These are phyloP conservation scores for Pichia eremophila DNA, from an alignment of 805 yeast genomes.

Conservation along the genomic window DNA sequence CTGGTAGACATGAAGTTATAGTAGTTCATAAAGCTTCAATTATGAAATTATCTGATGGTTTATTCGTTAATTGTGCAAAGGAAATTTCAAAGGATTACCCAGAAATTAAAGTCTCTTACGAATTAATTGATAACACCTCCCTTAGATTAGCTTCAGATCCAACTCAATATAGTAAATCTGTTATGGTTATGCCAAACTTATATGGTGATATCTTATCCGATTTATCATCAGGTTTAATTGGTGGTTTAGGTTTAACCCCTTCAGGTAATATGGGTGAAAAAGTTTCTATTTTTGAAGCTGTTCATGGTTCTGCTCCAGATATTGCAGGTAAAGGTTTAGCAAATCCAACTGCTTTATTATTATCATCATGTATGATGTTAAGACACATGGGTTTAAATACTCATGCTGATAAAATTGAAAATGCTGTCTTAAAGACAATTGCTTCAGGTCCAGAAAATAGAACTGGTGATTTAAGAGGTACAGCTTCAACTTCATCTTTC, in stretches of 20 bases:
- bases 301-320: conserved; percentile 99
- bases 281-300: conserved; percentile 97
- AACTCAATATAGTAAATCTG: conserved; percentile 73
- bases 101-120: conserved; percentile 71
- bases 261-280: conserved; percentile 99
- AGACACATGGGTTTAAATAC: conserved; percentile 89
- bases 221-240: conserved; percentile 93
- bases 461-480: conserved; percentile 93
- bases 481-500: conserved; percentile 81
- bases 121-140: conserved; percentile 92
- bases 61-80: conserved; percentile 85
- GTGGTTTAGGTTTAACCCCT: conserved; percentile 98
- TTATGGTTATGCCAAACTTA: conserved; percentile 96
- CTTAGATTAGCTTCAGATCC: conserved; percentile 88
- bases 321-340: conserved; percentile 98
- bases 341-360: conserved; percentile 94
- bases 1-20: conserved; percentile 77
- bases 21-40: conserved; percentile 98
- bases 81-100: conserved; percentile 89
- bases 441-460: conserved; percentile 94
- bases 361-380: conserved; percentile 98
- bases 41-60: conserved; percentile 97
- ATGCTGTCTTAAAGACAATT: conserved; percentile 78
- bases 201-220: conserved; percentile 99
- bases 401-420: conserved; percentile 78